Percentiles rank a stretch among this genome's conserved stretches.
phyloP scores from a whole-genome alignment of 2,329 filamentous ascomycete genomes.

The Podosphaera leucotricha region DNA sequence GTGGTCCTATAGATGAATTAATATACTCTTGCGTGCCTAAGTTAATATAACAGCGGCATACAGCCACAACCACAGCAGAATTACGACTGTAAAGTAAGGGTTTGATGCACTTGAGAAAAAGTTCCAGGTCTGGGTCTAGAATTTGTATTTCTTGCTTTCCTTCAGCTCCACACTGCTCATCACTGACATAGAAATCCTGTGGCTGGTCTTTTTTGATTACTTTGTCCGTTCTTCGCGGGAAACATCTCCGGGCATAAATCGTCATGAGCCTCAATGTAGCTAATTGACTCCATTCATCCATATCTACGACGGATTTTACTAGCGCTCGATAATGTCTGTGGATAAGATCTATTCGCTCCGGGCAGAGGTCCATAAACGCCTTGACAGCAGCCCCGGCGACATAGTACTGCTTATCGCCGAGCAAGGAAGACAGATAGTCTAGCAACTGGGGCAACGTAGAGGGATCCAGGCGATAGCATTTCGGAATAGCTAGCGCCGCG shows the following conservation, averaged over 20 bases:
- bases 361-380: constrained; percentile 74
- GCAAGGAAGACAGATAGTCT: constrained; percentile 53
- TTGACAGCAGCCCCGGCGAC: constrained; percentile 85
- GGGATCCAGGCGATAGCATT: constrained; percentile 82
- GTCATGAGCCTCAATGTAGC: constrained; percentile 63
- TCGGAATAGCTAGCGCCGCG: constrained; percentile 80
- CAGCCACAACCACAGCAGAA: constrained; percentile 72
- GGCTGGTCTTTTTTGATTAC: constrained; percentile 32
- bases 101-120: constrained; percentile 57
- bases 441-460: constrained; percentile 63
- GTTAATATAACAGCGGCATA: constrained; percentile 64
- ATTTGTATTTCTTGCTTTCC: constrained; percentile 28
- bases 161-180: constrained; percentile 18
- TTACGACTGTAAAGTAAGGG: constrained; percentile 84
- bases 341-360: constrained; percentile 65
- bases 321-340: constrained; percentile 73
- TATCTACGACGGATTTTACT: constrained; percentile 80
- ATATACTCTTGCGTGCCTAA: constrained; percentile 62
- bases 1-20: constrained; percentile 50
- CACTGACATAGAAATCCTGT: constrained; percentile 58
- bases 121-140: constrained; percentile 58
- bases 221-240: constrained; percentile 43
- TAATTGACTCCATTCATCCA: constrained; percentile 97
- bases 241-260: constrained; percentile 66
- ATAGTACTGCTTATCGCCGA: constrained; percentile 86